Conservation (phyloP, 345 rosid genomes). For the Trapa bicornis region DNA sequence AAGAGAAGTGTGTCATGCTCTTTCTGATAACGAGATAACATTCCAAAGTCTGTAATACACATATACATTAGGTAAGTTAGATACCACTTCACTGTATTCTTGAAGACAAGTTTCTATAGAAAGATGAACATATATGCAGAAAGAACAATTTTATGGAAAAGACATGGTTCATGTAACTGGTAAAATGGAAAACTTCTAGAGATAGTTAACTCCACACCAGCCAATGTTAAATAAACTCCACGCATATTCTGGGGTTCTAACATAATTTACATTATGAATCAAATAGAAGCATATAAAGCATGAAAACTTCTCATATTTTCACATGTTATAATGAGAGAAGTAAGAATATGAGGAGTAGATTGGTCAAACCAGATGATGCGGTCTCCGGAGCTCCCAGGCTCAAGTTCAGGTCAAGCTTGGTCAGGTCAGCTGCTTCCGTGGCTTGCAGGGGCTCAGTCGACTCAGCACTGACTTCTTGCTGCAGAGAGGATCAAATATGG, state of each 20-base stretch:
- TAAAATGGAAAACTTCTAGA: neutral
- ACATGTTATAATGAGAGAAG: neutral
- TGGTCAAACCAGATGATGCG: neutral
- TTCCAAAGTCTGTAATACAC: too few relatives aligned
- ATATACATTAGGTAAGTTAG: too few relatives aligned
- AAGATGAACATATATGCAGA: neutral
- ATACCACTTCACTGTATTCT: too few relatives aligned
- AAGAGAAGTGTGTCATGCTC: too few relatives aligned
- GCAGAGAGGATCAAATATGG: neutral
- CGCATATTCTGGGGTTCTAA: neutral
- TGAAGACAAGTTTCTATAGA: neutral
- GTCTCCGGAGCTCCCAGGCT: neutral
- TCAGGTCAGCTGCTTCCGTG: neutral
- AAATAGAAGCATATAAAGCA: neutral
- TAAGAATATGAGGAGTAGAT: neutral
- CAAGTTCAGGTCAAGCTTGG: neutral
- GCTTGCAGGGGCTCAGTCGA: neutral
- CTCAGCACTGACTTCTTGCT: neutral
- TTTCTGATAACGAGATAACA: too few relatives aligned
- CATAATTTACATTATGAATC: neutral
- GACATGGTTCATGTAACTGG: neutral
- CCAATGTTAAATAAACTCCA: too few relatives aligned
- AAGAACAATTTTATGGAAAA: neutral
- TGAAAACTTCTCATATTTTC: neutral
- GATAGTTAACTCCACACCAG: too few relatives aligned